Percentiles rank a stretch among this genome's conserved stretches.
These are phyloP conservation scores for Castanea sativa DNA, from an alignment of 306 rosid genomes.

Conservation along the genomic window DNA sequence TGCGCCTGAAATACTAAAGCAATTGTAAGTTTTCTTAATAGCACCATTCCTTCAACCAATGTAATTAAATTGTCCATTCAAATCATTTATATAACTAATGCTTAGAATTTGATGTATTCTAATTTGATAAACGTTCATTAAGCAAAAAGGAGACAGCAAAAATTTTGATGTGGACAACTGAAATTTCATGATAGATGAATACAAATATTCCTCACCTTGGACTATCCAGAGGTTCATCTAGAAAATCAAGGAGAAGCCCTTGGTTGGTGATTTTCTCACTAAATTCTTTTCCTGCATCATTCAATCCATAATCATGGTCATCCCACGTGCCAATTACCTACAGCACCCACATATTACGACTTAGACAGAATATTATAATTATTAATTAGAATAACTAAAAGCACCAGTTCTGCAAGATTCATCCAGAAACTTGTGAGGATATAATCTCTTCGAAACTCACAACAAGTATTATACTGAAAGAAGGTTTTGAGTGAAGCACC, in stretches of 20 bases:
- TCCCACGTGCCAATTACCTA: slow-evolving; percentile 92
- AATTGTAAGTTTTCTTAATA: slow-evolving; percentile 16
- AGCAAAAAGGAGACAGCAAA: background rate
- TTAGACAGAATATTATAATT: slow-evolving; percentile 11
- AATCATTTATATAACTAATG: background rate
- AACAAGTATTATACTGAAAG: slow-evolving; percentile 7
- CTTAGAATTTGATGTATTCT: background rate
- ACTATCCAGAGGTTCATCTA: slow-evolving; percentile 76
- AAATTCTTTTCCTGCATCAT: slow-evolving; percentile 81
- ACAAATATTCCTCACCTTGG: slow-evolving; percentile 45
- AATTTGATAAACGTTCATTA: background rate
- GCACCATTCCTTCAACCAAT: background rate
- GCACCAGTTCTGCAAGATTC: slow-evolving; percentile 3
- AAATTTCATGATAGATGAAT: background rate
- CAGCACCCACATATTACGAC: slow-evolving; percentile 25
- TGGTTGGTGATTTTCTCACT: slow-evolving; percentile 52
- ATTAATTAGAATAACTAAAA: slow-evolving; percentile 1
- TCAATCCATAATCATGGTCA: slow-evolving; percentile 88
- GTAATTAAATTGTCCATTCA: background rate
- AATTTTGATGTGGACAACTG: background rate
- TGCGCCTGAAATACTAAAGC: slow-evolving; percentile 50
- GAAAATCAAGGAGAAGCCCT: slow-evolving; percentile 77
- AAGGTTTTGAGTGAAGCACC: slow-evolving; percentile 38
- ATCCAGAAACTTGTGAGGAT: slow-evolving; percentile 6
- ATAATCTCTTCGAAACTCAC: slow-evolving; percentile 7